Base-by-base conservation (phyloP, 2,329 filamentous ascomycete species). In the Ophiostoma sp. region DNA sequence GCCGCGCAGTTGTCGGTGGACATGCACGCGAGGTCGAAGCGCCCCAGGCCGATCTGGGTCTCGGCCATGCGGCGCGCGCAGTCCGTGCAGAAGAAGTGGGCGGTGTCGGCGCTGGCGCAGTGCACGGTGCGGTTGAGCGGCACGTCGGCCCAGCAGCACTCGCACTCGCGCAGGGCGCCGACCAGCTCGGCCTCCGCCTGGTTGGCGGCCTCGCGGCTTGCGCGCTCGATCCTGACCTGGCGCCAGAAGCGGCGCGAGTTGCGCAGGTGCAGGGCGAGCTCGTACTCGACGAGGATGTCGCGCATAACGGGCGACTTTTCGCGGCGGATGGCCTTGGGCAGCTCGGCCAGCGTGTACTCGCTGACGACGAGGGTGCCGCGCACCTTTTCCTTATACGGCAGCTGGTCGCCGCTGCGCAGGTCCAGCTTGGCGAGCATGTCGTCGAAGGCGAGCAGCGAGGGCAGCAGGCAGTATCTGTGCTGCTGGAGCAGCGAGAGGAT, bases 11-110 rank as follows among this genome's bases (percentile, higher is more conserved):
- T 87, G 72, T 89, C 86, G 68, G 81, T 86, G 27, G 89, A 90
- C 82, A 94, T 89, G 78, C 93, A 96, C 2, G 79, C 77, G 27
- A 95, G 81, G 65, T 87, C 81, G 76, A 91, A 90, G 72, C 87
- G 89, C n/a, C 85, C 85, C 31, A 87, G 80, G 1, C 91, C 92
- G 68, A 96, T 84, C 73, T 89, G 84, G 7, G 81, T 85, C 75
- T 92, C 87, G 4, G 92, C 90, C 72, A 88, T 88, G 31, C 78
- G 84, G 70, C 82, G 86, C 6, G 88, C 84, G 76, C 93, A 96
- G 0, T 80, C 79, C 66, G 82, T 81, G 77, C 93, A 96, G 77
- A 94, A 94, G 76, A 85, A 86, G 80, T 82, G 31, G 33, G 20
- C 91, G 1, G 79, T 73, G 0, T 76, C 74, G 0, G 84, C 81